These are phyloP conservation scores for Brassica hybrid DNA, from an alignment of 441 rosid species.

Conservation along the genomic window DNA sequence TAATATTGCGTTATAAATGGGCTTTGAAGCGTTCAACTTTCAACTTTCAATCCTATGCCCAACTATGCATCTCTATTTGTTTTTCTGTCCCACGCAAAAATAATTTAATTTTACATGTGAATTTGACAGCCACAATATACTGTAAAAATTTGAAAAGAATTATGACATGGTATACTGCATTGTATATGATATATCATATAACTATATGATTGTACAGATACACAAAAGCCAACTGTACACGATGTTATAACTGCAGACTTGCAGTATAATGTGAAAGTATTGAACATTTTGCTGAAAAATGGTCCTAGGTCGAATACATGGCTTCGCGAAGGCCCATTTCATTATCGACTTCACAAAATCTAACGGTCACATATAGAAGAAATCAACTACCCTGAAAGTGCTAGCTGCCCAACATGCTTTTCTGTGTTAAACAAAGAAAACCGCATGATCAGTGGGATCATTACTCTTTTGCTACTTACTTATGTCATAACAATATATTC, in stretches of 20 bases:
- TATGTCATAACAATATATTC: not conserved
- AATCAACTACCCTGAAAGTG: not conserved
- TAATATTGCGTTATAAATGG: not conserved
- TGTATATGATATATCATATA: no score
- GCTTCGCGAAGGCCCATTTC: slow-evolving; percentile 19
- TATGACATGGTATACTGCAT: not conserved
- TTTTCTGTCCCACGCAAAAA: not conserved
- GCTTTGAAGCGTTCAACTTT: not conserved
- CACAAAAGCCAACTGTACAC: slow-evolving; percentile 16
- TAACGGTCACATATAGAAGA: slow-evolving; percentile 6
- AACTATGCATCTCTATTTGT: not conserved
- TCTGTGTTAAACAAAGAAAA: slow-evolving; percentile 3
- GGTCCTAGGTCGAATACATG: slow-evolving; percentile 12
- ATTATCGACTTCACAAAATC: slow-evolving; percentile 9
- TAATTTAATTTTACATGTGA: not conserved
- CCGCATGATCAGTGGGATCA: not conserved
- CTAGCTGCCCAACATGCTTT: not conserved
- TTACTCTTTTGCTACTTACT: not conserved
- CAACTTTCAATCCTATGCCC: not conserved
- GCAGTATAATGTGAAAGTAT: slow-evolving; percentile 9
- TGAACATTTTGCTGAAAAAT: slow-evolving; percentile 31
- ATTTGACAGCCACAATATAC: not conserved
- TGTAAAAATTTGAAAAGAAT: not conserved
- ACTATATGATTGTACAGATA: slow-evolving; percentile 15
- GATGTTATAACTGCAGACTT: slow-evolving; percentile 6